Conservation (phyloP, 257 asterid species). For the Solanum raphanifolium region DNA sequence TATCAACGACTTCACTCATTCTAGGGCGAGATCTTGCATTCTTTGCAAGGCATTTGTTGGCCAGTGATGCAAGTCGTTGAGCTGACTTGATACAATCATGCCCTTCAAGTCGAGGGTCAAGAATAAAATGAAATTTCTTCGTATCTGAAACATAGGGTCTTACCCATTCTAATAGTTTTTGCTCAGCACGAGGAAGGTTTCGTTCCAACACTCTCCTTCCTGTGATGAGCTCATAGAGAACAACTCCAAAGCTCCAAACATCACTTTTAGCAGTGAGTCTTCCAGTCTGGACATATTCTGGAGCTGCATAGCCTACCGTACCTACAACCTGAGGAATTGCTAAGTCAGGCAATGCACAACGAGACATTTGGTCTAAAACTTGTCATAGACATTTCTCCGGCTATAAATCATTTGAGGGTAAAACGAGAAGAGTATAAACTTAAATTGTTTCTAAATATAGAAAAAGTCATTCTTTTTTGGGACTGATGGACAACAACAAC, state of each 20-base stretch:
- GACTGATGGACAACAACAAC: background rate
- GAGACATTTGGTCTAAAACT: background rate
- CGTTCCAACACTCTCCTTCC: conserved; percentile 88
- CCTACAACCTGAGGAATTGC: conserved; percentile 54
- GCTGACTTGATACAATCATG: conserved; percentile 63
- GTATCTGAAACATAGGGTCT: conserved; percentile 74
- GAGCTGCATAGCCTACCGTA: conserved; percentile 93
- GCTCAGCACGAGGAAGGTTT: conserved; percentile 81
- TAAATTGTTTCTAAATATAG: background rate
- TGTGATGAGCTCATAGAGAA: conserved; percentile 78
- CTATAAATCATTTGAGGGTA: background rate
- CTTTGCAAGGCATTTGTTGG: conserved; percentile 83
- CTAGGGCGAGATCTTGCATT: conserved; percentile 69
- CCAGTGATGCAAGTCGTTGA: conserved; percentile 65
- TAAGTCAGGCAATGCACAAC: background rate
- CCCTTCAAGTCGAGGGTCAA: conserved; percentile 61
- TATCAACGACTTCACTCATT: conserved; percentile 84
- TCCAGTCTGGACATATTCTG: conserved; percentile 78
- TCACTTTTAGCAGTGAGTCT: conserved; percentile 84
- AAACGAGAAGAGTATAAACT: background rate
- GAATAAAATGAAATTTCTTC: conserved; percentile 58
- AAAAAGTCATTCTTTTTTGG: background rate
- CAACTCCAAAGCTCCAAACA: conserved; percentile 95
- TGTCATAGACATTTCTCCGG: background rate
- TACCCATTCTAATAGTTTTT: conserved; percentile 86